These are phyloP conservation scores for Silene noctiflora DNA, from an alignment of 179 eudicot genomes.

Conservation along the genomic window DNA sequence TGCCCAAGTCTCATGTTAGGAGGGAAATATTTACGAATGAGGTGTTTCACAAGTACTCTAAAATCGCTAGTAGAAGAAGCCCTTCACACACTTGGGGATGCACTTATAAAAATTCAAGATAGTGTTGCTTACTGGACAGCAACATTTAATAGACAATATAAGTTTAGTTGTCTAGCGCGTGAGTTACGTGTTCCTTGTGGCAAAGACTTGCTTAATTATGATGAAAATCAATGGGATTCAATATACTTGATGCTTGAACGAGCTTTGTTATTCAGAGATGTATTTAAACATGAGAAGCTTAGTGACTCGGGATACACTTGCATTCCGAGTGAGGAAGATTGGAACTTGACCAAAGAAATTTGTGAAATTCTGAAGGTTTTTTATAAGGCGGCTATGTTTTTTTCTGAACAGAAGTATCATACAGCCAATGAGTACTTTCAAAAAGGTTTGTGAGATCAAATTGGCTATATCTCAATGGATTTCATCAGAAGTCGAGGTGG, in stretches of 20 bases:
- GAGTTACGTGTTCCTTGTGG: neutral
- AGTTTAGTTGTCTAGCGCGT: neutral
- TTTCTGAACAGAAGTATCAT: neutral
- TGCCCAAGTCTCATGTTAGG: neutral
- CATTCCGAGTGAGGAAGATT: conserved; percentile 15
- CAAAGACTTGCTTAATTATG: neutral
- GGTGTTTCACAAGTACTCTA: conserved; percentile 1
- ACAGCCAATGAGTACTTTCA: neutral
- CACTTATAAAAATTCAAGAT: neutral
- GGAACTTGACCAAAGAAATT: conserved; percentile 14
- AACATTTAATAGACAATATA: neutral
- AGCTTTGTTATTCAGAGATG: neutral
- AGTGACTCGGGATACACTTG: conserved; percentile 3
- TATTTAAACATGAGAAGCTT: conserved; percentile 3
- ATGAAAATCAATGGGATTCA: conserved; percentile 7
- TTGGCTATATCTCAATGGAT: conserved; percentile 11
- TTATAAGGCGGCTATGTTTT: neutral
- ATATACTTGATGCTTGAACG: conserved; percentile 10
- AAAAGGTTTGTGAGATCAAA: conserved; percentile 16
- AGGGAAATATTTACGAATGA: conserved; percentile 6
- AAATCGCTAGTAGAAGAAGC: neutral
- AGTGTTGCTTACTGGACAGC: conserved; percentile 12
- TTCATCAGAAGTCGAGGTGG: conserved; percentile 4
- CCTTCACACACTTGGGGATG: conserved; percentile 1
- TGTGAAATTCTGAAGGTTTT: conserved; percentile 16